Evolutionary conservation across 2,329 filamentous ascomycete species (phyloP).

Genomic region (Epichloe scottii): DNA sequence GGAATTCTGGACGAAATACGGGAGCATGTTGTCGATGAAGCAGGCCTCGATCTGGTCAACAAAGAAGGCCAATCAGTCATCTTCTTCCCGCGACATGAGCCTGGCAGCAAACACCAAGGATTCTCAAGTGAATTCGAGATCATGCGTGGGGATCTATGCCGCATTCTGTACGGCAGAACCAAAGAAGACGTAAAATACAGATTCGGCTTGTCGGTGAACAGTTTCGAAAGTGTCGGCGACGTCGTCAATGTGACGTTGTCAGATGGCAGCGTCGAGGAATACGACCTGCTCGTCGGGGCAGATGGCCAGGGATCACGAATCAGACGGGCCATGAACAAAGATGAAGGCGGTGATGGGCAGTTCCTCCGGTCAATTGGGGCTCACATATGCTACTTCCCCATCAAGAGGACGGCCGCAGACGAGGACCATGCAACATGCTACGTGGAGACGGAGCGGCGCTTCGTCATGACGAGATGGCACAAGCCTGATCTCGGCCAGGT

Average conservation of each 20-base stretch:
- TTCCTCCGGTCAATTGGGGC: conserved; percentile 6
- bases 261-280: conserved; percentile 7
- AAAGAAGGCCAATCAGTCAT: conserved; percentile 22
- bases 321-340: conserved; percentile 6
- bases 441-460: conserved; percentile 22
- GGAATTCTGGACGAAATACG: conserved; percentile 26
- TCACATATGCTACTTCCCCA: conserved; percentile 26
- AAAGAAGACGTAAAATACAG: conserved; percentile 15
- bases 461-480: conserved; percentile 18
- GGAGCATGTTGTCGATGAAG: conserved; percentile 29
- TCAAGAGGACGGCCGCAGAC: conserved; percentile 14
- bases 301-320: conserved; percentile 10
- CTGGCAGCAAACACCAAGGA: conserved; percentile 10
- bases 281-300: conserved; percentile 10
- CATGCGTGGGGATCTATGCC: conserved; percentile 38
- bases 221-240: conserved; percentile 1
- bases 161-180: conserved; percentile 26
- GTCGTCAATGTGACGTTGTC: conserved; percentile 8
- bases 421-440: conserved; percentile 13
- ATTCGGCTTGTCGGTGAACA: conserved; percentile 10
- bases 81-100: conserved; percentile 17
- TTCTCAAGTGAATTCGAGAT: conserved; percentile 41
- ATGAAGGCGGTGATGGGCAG: conserved; percentile 3
- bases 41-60: conserved; percentile 36
- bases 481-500: conserved; percentile 13